Evolutionary conservation across 371 early-diverging fungal genomes (phyloP).

Genomic region (Mucor saturninus): DNA sequence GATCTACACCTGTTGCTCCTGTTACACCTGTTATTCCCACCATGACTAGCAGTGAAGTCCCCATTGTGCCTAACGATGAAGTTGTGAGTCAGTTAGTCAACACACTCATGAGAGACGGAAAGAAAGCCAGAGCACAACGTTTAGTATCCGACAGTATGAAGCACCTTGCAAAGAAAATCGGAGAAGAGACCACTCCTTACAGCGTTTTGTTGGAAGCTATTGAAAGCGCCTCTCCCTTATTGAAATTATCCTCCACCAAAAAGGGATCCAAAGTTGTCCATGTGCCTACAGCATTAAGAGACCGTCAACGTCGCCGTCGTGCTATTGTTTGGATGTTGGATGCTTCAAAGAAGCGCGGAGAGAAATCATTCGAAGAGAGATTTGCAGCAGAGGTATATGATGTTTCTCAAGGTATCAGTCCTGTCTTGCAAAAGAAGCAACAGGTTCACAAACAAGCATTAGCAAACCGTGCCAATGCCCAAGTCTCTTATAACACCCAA

Average conservation of each 20-base stretch:
- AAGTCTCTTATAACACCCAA: slow-evolving; percentile 55
- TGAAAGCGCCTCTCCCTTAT: slow-evolving; percentile 76
- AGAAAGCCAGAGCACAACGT: slow-evolving; percentile 78
- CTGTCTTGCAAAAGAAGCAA: slow-evolving; percentile 68
- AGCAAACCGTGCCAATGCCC: slow-evolving; percentile 83
- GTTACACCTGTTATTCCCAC: slow-evolving; percentile 2
- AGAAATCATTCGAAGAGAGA: slow-evolving; percentile 70
- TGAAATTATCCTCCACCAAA: slow-evolving; percentile 69
- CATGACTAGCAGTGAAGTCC: slow-evolving; percentile 13
- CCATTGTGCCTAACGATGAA: slow-evolving; percentile 60
- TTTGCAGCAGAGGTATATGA: slow-evolving; percentile 84
- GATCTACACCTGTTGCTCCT: background rate
- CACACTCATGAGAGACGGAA: slow-evolving; percentile 86
- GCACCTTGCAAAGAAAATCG: slow-evolving; percentile 68
- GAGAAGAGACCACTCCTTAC: slow-evolving; percentile 63
- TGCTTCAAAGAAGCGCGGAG: slow-evolving; percentile 69
- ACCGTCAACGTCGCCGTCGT: slow-evolving; percentile 79
- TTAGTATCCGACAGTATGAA: slow-evolving; percentile 72
- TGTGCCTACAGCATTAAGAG: slow-evolving; percentile 80
- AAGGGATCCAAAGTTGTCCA: slow-evolving; percentile 83
- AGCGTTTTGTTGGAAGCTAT: slow-evolving; percentile 72
- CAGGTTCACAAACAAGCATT: slow-evolving; percentile 75
- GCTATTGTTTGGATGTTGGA: slow-evolving; percentile 92
- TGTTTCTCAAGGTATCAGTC: slow-evolving; percentile 75
- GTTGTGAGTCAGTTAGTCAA: slow-evolving; percentile 81